Base-by-base conservation (phyloP, 805 yeast genomes). In the Teunomyces cretensis region DNA sequence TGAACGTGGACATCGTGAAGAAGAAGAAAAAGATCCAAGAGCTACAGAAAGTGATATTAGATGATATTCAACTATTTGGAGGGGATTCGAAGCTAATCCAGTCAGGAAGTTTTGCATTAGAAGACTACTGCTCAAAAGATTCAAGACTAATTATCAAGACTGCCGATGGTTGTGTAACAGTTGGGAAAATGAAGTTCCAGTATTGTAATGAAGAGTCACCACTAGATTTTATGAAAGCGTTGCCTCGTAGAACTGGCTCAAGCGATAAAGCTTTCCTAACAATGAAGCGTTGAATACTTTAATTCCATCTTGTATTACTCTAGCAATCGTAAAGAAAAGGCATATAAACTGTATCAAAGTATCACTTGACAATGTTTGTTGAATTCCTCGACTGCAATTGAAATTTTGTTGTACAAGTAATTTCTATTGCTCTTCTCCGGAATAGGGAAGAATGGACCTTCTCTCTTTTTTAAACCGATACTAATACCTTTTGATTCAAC, bases 401-500 rank as follows among this genome's bases (percentile, higher is more conserved):
- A 85, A 54, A 94, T 86, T 57, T 78, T 79, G 50, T 72, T 76
- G 71, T 89, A 90, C 44, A 92, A 65, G 58, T 79, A 83, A 47
- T 72, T 72, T 50, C 91, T 74, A 47, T 84, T 82, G 8, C 75
- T 66, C 15, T 72, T 69, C 43, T 88, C 94, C 0, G 87, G 81
- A 33, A 92, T 74, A 1, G 97, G 96, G 39, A 92, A 80, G 60
- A 92, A 92, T 5, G 75, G 76, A 1, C 75, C 77, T 14, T 56
- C 58, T 31, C 74, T 73, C 19, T 75, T 77, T 54, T 81, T 77
- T 47, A 86, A 68, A 9, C 76, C 80, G 49, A 92, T 75, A 41
- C 79, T 77, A 28, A 92, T 79, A 0, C 99, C 99, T 0, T 90
- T 82, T 16, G 80, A 72, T 53, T 88, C 97, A 55, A 86, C 74